Evolutionary conservation across 192 early-diverging fungal genomes (phyloP), one percentile per base, ranked within the genome.

Genomic region (Backusella luteola): DNA sequence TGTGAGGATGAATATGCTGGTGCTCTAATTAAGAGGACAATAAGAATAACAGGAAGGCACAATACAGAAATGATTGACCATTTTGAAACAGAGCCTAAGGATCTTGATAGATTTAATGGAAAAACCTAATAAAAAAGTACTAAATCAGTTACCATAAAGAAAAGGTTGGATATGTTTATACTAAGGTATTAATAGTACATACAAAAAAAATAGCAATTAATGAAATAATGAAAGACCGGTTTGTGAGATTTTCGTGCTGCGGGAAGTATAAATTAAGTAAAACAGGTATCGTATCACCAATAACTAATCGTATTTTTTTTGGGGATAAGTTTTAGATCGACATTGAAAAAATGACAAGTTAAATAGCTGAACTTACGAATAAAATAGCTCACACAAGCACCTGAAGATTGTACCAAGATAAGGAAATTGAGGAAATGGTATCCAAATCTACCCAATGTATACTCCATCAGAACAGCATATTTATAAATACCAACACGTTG

Each of bases 361-460:
- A 49, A 49, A 17, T 26, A n/a, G 21, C 0, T 23, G 11, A n/a
- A 80, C 76, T 75, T 77, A 84, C 82, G 38, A n/a, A 87, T 87
- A 73, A 89, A 82, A 75, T 93, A 93, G 68, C 87, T 91, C 49
- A 90, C 86, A 75, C 85, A 86, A 67, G 87, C 86, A 34, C 91
- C 91, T 5, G 83, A 79, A 0, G 87, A 79, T 79, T 89, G 90
- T n/a, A 91, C 83, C 39, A 87, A 79, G 71, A 93, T 81, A 6
- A 88, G 85, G 70, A 88, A 85, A 44, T 87, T 84, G 36, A 90
- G 71, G 39, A 90, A 59, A 53, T 88, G 78, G 67, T 81, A 84
- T 26, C 91, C 91, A 32, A 75, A 32, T 0, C 74, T 80, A 8
- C 91, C 91, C 71, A 90, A 80, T 0, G 86, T 83, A 81, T 79